Evolutionary conservation across 2,329 filamentous ascomycete genomes (phyloP), one percentile per base, ranked within the genome.

Genomic region (Cladorrhinum sp.): DNA sequence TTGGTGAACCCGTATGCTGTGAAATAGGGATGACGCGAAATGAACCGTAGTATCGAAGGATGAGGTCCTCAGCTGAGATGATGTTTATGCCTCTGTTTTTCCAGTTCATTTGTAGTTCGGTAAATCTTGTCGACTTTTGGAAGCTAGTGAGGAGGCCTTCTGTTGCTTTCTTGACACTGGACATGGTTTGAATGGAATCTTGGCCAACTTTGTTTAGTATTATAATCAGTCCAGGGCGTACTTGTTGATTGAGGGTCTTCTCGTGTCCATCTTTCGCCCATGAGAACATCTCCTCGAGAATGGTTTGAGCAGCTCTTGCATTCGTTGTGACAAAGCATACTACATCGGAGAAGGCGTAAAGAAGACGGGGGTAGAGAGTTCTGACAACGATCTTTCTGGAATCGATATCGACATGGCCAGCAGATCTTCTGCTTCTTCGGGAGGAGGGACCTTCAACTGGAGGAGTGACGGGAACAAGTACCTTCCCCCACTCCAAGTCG

Each of bases 211-310:
- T 63, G 55, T 63, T 63, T 8, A 61, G 28, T 14, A 63, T 36
- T 20, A 63, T 63, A 42, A 63, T 33, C 39, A 63, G 33, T 5
- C 61, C 61, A 3, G 61, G 61, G 16, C 61, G 42, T 2, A 63
- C 58, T 14, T 55, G 57, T 33, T 63, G 61, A 24, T 63, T 63
- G 26, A 63, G 53, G 2, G 61, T 63, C 53, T 57, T 60, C 23
- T 61, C 61, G 24, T 58, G 61, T 12, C 61, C 61, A 42, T 63
- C 61, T 36, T 61, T 61, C 9, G 61, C 58, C 61, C 61, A 63
- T 3, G 36, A 48, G 51, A 63, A 63, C 42, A 63, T 42, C 10
- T 53, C 46, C 24, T 59, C 58, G 12, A 63, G 51, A 30, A 63
- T 63, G 10, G 28, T 51, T n/a, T 60, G 58, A 21, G 61, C 49